A percentile compares a stretch with the other conserved stretches of the same genome.
These are phyloP conservation scores for Solanum habrochaites DNA, from an alignment of 257 asterid species.

Conservation along the genomic window DNA sequence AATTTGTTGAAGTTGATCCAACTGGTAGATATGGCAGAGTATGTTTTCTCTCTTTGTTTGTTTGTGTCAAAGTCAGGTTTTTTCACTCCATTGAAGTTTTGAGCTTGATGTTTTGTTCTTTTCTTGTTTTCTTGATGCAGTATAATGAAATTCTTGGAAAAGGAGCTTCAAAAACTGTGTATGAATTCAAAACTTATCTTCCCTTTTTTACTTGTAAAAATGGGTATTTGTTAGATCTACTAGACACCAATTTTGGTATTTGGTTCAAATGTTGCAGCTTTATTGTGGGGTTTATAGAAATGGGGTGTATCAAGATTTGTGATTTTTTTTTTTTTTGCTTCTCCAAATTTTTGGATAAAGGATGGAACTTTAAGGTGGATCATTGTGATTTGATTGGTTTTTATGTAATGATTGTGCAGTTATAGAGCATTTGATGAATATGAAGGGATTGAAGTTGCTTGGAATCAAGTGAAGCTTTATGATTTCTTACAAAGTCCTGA, in stretches of 20 bases:
- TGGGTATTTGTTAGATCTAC: neutral
- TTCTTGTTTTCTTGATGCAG: conserved; percentile 10
- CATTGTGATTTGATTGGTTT: neutral
- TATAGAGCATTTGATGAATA: conserved; percentile 46
- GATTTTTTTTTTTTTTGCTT: neutral
- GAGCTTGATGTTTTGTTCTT: neutral
- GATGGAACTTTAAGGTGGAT: neutral
- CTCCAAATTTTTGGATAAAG: neutral
- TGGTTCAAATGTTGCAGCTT: neutral
- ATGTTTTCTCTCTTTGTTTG: neutral
- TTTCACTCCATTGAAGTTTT: neutral
- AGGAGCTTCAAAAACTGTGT: conserved; percentile 51
- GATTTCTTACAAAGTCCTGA: conserved; percentile 47
- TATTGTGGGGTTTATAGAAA: neutral
- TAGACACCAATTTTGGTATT: neutral
- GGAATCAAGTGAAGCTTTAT: conserved; percentile 41
- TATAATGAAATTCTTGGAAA: conserved; percentile 39
- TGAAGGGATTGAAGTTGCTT: conserved; percentile 49
- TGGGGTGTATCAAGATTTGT: neutral
- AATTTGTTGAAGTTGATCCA: conserved; percentile 48
- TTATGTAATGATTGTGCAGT: conserved; percentile 12
- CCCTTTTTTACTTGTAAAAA: neutral
- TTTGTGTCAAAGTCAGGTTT: neutral
- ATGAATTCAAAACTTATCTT: conserved; percentile 5
- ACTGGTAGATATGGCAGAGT: conserved; percentile 52